phyloP scores from a whole-genome alignment of 2,329 filamentous ascomycete species.

The Penicillium digitatum region DNA sequence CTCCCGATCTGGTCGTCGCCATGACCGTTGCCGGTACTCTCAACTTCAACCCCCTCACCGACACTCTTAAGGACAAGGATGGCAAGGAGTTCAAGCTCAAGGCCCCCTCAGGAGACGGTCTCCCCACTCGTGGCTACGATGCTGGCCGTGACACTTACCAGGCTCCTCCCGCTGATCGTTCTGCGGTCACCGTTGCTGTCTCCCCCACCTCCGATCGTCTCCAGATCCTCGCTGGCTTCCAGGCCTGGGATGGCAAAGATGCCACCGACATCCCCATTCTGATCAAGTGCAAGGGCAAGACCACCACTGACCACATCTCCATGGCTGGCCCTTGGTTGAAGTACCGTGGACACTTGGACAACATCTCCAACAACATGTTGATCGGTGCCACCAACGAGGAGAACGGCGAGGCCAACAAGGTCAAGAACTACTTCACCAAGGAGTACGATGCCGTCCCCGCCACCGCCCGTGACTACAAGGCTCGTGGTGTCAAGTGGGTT shows the following conservation, averaged over 20 bases:
- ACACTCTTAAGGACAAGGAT: slow-evolving; percentile 88
- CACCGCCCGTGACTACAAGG: slow-evolving; percentile 97
- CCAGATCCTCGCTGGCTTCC: slow-evolving; percentile 82
- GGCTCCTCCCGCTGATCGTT: slow-evolving; percentile 78
- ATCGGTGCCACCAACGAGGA: slow-evolving; percentile 94
- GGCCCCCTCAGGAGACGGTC: slow-evolving; percentile 72
- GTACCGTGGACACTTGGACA: slow-evolving; percentile 97
- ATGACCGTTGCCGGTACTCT: slow-evolving; percentile 78
- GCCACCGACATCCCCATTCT: slow-evolving; percentile 78
- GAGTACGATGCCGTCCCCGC: slow-evolving; percentile 85
- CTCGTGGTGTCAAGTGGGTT: slow-evolving; percentile 92
- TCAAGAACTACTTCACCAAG: slow-evolving; percentile 83
- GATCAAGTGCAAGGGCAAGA: slow-evolving; percentile 96
- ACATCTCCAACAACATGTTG: slow-evolving; percentile 95
- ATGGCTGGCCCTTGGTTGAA: slow-evolving; percentile 96
- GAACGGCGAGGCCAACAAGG: slow-evolving; percentile 96
- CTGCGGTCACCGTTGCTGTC: slow-evolving; percentile 70
- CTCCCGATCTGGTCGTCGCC: slow-evolving; percentile 83
- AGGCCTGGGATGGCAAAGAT: slow-evolving; percentile 89
- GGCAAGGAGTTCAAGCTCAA: slow-evolving; percentile 93
- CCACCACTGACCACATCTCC: slow-evolving; percentile 94
- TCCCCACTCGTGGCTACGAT: slow-evolving; percentile 81
- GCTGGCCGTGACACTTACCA: slow-evolving; percentile 92
- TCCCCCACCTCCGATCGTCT: slow-evolving; percentile 89
- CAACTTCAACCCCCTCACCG: slow-evolving; percentile 92